phyloP scores from a whole-genome alignment of 2,329 filamentous ascomycete species.

The Phialocephala subalpina region DNA sequence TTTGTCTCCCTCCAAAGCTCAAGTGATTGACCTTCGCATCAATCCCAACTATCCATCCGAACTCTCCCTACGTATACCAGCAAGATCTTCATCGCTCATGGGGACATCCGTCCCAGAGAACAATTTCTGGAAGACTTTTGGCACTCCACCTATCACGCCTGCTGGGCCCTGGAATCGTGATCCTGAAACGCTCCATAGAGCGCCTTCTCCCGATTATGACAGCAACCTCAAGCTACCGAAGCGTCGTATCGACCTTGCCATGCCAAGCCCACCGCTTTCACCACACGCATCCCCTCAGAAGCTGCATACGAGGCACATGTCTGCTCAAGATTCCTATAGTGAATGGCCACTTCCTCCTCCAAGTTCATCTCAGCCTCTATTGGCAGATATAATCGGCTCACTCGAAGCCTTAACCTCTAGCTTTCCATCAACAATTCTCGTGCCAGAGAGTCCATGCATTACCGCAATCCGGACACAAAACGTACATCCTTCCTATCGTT shows the following conservation, averaged over 20 bases:
- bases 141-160: slow-evolving; percentile 11
- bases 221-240: slow-evolving; percentile 5
- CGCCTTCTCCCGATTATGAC: neutral
- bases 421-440: slow-evolving; percentile 36
- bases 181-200: neutral
- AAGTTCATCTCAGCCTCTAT: neutral
- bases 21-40: slow-evolving; percentile 35
- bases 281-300: slow-evolving; percentile 13
- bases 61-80: slow-evolving; percentile 31
- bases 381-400: slow-evolving; percentile 27
- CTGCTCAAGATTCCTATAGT: neutral
- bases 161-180: neutral
- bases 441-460: slow-evolving; percentile 33
- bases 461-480: slow-evolving; percentile 29
- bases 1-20: slow-evolving; percentile 35
- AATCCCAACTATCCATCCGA: slow-evolving; percentile 11
- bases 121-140: neutral
- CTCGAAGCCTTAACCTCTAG: slow-evolving; percentile 31
- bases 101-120: slow-evolving; percentile 5
- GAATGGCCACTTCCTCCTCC: neutral
- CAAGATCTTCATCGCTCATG: slow-evolving; percentile 31
- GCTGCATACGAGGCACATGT: too few relatives aligned
- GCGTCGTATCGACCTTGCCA: slow-evolving; percentile 24
- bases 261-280: slow-evolving; percentile 32
- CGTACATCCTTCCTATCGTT: neutral